phyloP scores from a whole-genome alignment of 441 rosid species.

The Syzygium syzygioides region DNA sequence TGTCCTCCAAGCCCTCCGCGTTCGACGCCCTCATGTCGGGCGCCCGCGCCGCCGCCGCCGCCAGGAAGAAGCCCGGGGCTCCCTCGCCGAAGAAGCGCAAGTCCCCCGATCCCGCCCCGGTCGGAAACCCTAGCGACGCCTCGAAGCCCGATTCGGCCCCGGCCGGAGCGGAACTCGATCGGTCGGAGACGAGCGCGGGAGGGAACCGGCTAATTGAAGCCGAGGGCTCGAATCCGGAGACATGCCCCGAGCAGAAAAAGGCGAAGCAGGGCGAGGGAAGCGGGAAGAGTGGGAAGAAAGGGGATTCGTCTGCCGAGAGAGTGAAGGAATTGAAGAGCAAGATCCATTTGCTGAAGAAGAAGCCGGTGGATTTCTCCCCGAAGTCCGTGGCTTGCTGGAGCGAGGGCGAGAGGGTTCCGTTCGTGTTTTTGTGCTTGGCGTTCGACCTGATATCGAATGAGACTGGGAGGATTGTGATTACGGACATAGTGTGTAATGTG shows the following conservation, averaged over 20 bases:
- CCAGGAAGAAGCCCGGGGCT: slow-evolving; percentile 34
- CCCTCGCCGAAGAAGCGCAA: slow-evolving; percentile 54
- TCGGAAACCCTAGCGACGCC: slow-evolving; percentile 15
- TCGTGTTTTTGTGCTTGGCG: slow-evolving; percentile 58
- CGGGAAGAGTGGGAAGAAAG: neutral
- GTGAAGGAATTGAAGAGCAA: slow-evolving; percentile 46
- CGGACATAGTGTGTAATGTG: slow-evolving; percentile 76
- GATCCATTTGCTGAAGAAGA: slow-evolving; percentile 52
- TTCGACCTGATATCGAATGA: slow-evolving; percentile 68
- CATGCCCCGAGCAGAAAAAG: neutral
- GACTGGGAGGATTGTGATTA: slow-evolving; percentile 68
- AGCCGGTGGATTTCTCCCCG: slow-evolving; percentile 57
- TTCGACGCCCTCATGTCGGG: slow-evolving; percentile 82
- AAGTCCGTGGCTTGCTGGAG: slow-evolving; percentile 51
- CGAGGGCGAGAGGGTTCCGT: slow-evolving; percentile 79
- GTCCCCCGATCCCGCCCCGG: slow-evolving; percentile 16
- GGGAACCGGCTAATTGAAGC: neutral
- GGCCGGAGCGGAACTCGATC: neutral
- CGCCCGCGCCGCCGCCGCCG: slow-evolving; percentile 41
- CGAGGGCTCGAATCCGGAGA: neutral
- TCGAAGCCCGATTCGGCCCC: neutral
- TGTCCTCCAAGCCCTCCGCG: slow-evolving; percentile 77
- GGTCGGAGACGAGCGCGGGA: neutral
- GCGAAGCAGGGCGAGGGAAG: slow-evolving; percentile 2
- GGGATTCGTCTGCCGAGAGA: slow-evolving; percentile 15